A percentile compares a stretch with the other conserved stretches of the same genome.
phyloP scores from a whole-genome alignment of 2,329 filamentous ascomycete species.

The Phaeosphaeria sp. region DNA sequence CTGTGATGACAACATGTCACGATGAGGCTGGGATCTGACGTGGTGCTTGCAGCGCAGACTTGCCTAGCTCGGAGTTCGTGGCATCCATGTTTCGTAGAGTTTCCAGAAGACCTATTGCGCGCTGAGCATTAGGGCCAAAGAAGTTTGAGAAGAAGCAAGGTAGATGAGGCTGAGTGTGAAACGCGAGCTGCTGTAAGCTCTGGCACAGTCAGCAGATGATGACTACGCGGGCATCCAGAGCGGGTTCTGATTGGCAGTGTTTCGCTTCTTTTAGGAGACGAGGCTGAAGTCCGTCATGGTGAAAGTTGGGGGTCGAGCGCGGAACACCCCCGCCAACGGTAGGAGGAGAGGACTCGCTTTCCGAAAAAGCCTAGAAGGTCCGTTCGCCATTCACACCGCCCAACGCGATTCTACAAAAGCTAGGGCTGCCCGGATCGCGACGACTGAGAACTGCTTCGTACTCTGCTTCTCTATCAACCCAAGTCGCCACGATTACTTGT shows the following conservation, averaged over 20 bases:
- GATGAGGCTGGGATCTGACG: background rate
- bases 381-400: conserved; percentile 7
- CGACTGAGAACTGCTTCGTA: background rate
- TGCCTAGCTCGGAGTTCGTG: background rate
- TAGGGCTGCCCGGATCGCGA: background rate
- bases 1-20: background rate
- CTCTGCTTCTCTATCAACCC: background rate
- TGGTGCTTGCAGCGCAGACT: background rate
- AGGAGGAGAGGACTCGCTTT: conserved; percentile 21
- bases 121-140: background rate
- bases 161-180: background rate
- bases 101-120: background rate
- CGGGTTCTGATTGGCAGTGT: background rate
- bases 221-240: background rate
- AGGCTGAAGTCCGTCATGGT: background rate
- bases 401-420: conserved; percentile 1
- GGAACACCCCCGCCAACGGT: background rate
- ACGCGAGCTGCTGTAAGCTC: background rate
- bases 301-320: background rate
- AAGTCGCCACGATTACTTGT: background rate
- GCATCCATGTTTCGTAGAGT: background rate
- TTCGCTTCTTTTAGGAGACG: background rate
- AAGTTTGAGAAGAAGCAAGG: background rate
- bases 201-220: background rate
- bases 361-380: conserved; percentile 24